Evolutionary conservation across 2,329 filamentous ascomycete genomes (phyloP).

Genomic region (Aspergillus glaucus): DNA sequence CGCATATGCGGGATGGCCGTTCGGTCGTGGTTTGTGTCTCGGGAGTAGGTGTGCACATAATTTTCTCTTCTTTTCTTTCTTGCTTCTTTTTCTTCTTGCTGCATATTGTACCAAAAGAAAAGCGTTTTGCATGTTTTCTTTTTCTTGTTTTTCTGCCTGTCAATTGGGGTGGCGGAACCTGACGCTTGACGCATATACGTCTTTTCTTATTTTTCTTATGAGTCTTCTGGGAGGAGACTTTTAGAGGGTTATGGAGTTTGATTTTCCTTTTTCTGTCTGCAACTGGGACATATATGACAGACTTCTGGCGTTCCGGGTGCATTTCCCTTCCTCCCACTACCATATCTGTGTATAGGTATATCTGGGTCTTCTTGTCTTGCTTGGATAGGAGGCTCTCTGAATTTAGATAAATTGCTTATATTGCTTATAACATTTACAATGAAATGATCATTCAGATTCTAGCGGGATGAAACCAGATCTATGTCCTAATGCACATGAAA

Average conservation of each 20-base stretch:
- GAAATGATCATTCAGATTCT: no score
- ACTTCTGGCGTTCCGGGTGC: slow-evolving; percentile 18
- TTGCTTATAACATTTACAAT: background rate
- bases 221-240: slow-evolving; percentile 7
- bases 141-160: slow-evolving; percentile 9
- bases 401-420: background rate
- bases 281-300: slow-evolving; percentile 12
- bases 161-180: slow-evolving; percentile 1
- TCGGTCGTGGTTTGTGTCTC: slow-evolving; percentile 48
- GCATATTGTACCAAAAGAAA: slow-evolving; percentile 15
- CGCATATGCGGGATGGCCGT: slow-evolving; percentile 63
- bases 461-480: no score
- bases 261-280: slow-evolving; percentile 9
- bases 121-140: slow-evolving; percentile 14
- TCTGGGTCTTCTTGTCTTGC: background rate
- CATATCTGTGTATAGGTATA: background rate
- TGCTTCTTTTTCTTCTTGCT: background rate
- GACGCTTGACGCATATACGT: slow-evolving; percentile 7
- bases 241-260: slow-evolving; percentile 14
- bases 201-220: slow-evolving; percentile 8
- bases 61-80: slow-evolving; percentile 8
- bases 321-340: slow-evolving; percentile 3
- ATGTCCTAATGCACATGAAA: no score
- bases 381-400: background rate
- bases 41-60: slow-evolving; percentile 21